Percentiles rank a stretch among this genome's conserved stretches.
Evolutionary conservation across 768 basidiomycete genomes (phyloP).

Genomic region (Rhodotorula graminis): DNA sequence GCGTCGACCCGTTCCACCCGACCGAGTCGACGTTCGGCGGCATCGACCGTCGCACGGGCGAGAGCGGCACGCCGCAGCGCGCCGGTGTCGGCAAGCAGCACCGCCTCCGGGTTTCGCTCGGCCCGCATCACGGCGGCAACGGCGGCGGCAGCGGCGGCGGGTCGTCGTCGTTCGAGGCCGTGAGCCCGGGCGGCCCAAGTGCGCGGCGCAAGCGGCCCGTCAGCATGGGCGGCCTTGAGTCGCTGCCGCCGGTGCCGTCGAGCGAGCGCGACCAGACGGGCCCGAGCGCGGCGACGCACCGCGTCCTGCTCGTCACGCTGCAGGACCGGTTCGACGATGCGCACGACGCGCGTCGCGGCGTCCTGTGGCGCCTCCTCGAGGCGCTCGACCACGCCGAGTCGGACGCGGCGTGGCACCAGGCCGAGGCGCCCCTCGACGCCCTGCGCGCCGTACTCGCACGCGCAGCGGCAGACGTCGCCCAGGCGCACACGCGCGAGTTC

Average conservation of each 20-base stretch:
- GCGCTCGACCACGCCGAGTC: background rate
- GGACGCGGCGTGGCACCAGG: background rate
- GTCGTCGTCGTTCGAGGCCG: too few relatives aligned
- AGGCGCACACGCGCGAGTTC: conserved; percentile 9
- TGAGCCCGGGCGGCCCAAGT: background rate
- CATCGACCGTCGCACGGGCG: conserved; percentile 10
- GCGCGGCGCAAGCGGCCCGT: conserved; percentile 4
- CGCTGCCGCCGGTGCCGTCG: background rate
- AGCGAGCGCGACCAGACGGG: background rate
- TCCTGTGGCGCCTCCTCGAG: conserved; percentile 14
- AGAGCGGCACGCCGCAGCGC: background rate
- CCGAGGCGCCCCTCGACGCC: background rate
- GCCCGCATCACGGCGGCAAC: background rate
- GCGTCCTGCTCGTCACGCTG: conserved; percentile 8
- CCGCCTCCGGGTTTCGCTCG: background rate
- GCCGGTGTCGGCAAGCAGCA: background rate
- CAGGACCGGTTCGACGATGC: conserved; percentile 10
- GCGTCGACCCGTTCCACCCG: conserved; percentile 18
- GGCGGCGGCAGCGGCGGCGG: background rate
- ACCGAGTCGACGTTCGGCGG: conserved; percentile 24
- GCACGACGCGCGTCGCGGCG: background rate
- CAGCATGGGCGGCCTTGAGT: conserved; percentile 22
- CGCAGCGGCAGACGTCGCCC: background rate
- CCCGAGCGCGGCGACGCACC: background rate
- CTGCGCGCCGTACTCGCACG: background rate